These are phyloP conservation scores for Benincasa hispida DNA, from an alignment of 306 rosid species.

Conservation along the genomic window DNA sequence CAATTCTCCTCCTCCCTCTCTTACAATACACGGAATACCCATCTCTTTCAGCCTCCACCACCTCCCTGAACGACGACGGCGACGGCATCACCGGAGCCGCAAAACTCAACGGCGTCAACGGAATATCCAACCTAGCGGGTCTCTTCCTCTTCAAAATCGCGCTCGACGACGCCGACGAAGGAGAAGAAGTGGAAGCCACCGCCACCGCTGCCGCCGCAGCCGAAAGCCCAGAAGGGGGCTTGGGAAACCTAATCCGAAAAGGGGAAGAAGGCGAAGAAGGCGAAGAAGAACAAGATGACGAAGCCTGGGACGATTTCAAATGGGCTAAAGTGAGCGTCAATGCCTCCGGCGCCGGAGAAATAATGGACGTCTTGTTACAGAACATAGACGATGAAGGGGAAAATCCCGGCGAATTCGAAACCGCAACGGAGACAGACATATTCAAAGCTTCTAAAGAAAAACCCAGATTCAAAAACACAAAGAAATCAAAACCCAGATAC, in stretches of 20 bases:
- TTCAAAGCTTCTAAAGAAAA: not conserved
- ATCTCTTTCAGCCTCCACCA: slow-evolving; percentile 40
- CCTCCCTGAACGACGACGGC: slow-evolving; percentile 32
- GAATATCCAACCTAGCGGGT: slow-evolving; percentile 67
- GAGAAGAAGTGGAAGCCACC: not conserved
- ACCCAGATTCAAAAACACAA: not conserved
- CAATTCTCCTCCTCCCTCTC: slow-evolving; percentile 78
- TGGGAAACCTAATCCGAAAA: slow-evolving; percentile 45
- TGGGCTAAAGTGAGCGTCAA: slow-evolving; percentile 27
- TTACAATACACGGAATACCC: slow-evolving; percentile 68
- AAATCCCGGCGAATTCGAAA: slow-evolving; percentile 68
- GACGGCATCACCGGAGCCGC: slow-evolving; percentile 36
- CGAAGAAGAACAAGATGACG: slow-evolving; percentile 33
- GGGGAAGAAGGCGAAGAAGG: slow-evolving; percentile 70
- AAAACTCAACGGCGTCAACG: slow-evolving; percentile 33
- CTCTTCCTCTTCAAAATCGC: slow-evolving; percentile 79
- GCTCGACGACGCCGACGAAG: slow-evolving; percentile 21
- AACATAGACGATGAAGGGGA: slow-evolving; percentile 58
- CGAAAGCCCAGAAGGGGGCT: slow-evolving; percentile 36
- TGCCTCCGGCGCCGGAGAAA: slow-evolving; percentile 39
- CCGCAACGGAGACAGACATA: slow-evolving; percentile 76
- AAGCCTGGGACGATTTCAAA: slow-evolving; percentile 28
- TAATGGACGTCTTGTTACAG: slow-evolving; percentile 34
- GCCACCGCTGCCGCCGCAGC: not conserved
- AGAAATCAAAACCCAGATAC: not conserved